Base-by-base conservation (phyloP, 2,329 filamentous ascomycete species). In the Aspergillus hortae region DNA sequence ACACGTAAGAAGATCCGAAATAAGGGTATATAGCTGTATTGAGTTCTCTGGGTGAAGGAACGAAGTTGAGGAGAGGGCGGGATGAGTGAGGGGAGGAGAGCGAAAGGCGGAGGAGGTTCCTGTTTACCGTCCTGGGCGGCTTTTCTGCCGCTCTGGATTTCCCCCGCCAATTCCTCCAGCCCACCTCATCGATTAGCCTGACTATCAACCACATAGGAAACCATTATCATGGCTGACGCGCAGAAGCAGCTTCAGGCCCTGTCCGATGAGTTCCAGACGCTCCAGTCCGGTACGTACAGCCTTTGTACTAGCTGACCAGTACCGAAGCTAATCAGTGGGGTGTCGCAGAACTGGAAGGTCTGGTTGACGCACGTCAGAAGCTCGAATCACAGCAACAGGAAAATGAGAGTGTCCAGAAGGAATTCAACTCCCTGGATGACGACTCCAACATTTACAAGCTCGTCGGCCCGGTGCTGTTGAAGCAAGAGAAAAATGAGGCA, bases 391-490 rank as follows among this genome's bases (percentile, higher is more conserved):
- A 99, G 72, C 89, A 89, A 70, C 90, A 96, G 67, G 94, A 99
- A 72, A 99, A 97, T 68, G 76, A 86, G 45, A 86, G 88, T 14
- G 94, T 99, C 9, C 85, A 95, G 70, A 88, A 89, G 86, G 92
- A 97, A 72, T 97, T 97, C 70, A 80, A 84, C 38, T 80, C 81
- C 49, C 79, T 97, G 53, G 83, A 86, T 62, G 87, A 92, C 35
- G 88, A 87, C 61, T 88, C 95, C 65, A 90, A 85, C 58, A 95
- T 99, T 71, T 99, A 95, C 83, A 99, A 97, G 75, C 84, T 96
- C 40, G 85, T 96, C 44, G 94, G 94, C 0, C 94, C 94, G 0
- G 89, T 97, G 6, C 77, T 99, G 35, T 74, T 99, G 65, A 96
- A 97, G 79, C 94, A 99, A 73, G 94, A 97, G 52, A 92, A 89